A percentile compares a stretch with the other conserved stretches of the same genome.
Conservation (phyloP, 1,284 basidiomycete genomes). For the Cutaneotrichosporon mucoides region DNA sequence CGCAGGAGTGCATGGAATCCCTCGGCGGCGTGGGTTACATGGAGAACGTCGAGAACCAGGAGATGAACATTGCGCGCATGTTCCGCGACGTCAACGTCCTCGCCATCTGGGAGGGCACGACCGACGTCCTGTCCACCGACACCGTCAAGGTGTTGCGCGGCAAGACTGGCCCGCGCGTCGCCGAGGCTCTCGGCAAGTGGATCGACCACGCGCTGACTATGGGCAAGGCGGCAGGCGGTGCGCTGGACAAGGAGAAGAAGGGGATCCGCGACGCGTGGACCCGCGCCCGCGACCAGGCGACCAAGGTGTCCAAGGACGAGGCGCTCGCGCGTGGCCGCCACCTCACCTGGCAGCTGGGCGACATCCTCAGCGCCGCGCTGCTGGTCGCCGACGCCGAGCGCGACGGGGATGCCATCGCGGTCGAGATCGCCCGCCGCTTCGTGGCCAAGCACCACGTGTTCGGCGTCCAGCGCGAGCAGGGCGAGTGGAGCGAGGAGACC, state of each 20-base stretch:
- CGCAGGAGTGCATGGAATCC: conserved; percentile 80
- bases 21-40: conserved; percentile 63
- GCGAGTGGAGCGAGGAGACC: conserved; percentile 9
- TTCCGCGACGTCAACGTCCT: conserved; percentile 67
- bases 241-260: neutral
- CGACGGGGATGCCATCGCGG: conserved; percentile 13
- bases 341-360: conserved; percentile 10
- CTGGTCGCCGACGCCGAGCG: conserved; percentile 15
- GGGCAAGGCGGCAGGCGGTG: neutral
- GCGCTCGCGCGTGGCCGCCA: conserved; percentile 12
- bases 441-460: neutral
- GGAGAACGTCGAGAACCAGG: conserved; percentile 65
- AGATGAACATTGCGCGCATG: conserved; percentile 36
- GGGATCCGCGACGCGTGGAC: neutral
- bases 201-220: neutral
- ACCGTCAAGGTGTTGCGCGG: conserved; percentile 21
- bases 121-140: conserved; percentile 19
- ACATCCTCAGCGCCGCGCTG: conserved; percentile 14
- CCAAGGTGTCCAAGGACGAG: conserved; percentile 3
- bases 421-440: conserved; percentile 13
- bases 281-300: neutral
- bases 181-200: conserved; percentile 8
- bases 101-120: conserved; percentile 76
- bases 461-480: neutral
- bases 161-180: neutral